Evolutionary conservation across 805 yeast species (phyloP).

Genomic region (Millerago galiae): DNA sequence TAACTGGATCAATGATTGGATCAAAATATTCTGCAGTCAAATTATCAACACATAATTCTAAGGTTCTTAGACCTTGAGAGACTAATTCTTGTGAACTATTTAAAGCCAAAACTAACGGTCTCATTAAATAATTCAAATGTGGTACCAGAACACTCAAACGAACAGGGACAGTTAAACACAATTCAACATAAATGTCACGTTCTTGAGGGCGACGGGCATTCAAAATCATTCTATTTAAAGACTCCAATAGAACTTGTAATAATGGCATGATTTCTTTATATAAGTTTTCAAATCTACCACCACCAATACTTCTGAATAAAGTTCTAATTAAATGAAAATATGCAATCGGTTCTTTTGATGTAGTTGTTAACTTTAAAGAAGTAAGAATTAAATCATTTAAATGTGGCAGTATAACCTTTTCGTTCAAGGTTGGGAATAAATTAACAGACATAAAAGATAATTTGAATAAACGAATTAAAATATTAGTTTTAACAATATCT

Average conservation of each 20-base stretch:
- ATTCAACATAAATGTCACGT: constrained; percentile 88
- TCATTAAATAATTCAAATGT: constrained; percentile 78
- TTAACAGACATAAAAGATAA: constrained; percentile 94
- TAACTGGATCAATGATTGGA: constrained; percentile 94
- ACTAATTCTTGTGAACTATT: constrained; percentile 89
- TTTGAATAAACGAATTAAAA: constrained; percentile 80
- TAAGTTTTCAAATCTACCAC: constrained; percentile 89
- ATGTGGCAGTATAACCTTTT: constrained; percentile 82
- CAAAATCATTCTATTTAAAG: constrained; percentile 73
- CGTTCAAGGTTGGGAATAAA: constrained; percentile 81
- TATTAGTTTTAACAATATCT: constrained; percentile 69
- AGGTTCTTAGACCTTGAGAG: constrained; percentile 86
- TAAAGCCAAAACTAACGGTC: constrained; percentile 86
- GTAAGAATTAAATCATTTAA: constrained; percentile 75
- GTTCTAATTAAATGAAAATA: constrained; percentile 86
- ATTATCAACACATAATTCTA: constrained; percentile 94
- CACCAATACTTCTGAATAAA: constrained; percentile 89
- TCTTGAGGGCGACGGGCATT: constrained; percentile 86
- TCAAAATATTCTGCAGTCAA: constrained; percentile 94
- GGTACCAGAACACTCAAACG: constrained; percentile 91
- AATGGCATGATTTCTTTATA: constrained; percentile 92
- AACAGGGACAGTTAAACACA: constrained; percentile 94
- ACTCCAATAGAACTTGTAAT: constrained; percentile 77
- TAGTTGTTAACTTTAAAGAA: constrained; percentile 71
- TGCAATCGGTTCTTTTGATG: constrained; percentile 84